Conservation (phyloP, 148 eudicot genomes). For the Gaultheria prostrata region DNA sequence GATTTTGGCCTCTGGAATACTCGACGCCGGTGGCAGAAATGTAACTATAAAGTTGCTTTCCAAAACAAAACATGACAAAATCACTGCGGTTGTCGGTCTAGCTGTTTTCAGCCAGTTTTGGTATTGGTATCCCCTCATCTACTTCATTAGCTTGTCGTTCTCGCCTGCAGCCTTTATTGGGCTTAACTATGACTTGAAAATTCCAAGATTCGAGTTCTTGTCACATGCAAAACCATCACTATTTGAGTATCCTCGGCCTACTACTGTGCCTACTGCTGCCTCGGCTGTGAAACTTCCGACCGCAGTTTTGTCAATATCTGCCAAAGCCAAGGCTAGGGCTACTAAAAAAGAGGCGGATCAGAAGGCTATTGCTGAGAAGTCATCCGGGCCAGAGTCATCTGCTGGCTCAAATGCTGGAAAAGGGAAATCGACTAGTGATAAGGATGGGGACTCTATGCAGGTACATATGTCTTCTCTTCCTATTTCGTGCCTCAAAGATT, state of each 20-base stretch:
- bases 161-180: constrained; percentile 98
- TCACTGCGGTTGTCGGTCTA: constrained; percentile 91
- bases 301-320: constrained; percentile 85
- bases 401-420: constrained; percentile 51
- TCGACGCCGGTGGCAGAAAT: constrained; percentile 98
- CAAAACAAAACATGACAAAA: constrained; percentile 83
- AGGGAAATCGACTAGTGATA: constrained; percentile 60
- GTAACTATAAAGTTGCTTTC: constrained; percentile 93
- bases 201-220: constrained; percentile 83
- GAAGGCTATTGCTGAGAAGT: constrained; percentile 58
- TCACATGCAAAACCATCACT: constrained; percentile 93
- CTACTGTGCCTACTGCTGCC: constrained; percentile 68
- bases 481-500: neutral
- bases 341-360: constrained; percentile 85
- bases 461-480: constrained; percentile 21
- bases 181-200: constrained; percentile 83
- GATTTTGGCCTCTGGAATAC: constrained; percentile 91
- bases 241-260: constrained; percentile 94
- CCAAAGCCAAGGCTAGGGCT: constrained; percentile 76
- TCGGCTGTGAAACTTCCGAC: constrained; percentile 88
- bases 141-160: constrained; percentile 86
- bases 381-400: constrained; percentile 43
- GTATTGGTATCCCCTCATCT: constrained; percentile 99
- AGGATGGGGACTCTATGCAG: constrained; percentile 88
- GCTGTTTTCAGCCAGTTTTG: constrained; percentile 97